Base-by-base conservation (phyloP, 139 green algal species). In the Deuterostichococcus epilithicus region DNA sequence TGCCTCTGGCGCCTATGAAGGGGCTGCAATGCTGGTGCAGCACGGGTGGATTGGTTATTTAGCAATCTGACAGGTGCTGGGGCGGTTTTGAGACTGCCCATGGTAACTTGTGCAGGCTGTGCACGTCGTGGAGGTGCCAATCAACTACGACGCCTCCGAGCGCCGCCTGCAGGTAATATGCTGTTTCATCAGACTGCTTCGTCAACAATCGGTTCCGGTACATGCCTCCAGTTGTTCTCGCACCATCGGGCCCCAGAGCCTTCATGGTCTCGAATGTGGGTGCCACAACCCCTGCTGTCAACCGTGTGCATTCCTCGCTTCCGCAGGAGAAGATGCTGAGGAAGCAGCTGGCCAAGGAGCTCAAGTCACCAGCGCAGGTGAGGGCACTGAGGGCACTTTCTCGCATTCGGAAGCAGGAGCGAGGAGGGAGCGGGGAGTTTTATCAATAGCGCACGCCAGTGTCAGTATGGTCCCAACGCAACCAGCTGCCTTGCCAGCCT, bases 91-190 rank as follows among this genome's bases (percentile, higher is more conserved):
- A n/a, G n/a, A n/a, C n/a, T n/a, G n/a, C n/a, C n/a, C n/a, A n/a
- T n/a, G n/a, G n/a, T n/a, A n/a, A n/a, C n/a, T n/a, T n/a, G n/a
- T 37, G 39, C 78, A 32, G 22, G 78, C 37, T 42, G 78, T 83
- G 20, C 78, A 83, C 52, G 15, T 83, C 1, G 36, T 83, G 13
- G 78, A 83, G 34, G 38, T 83, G 15, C 78, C 78, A 4, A 83
- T 83, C 38, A 45, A 76, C 63, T 83, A 83, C 42, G 20, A 60
- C 1, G 58, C 73, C 36, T 69, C n/a, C 18, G 72, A 52, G 10
- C 52, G 52, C 18, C 5, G 60, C 3, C 72, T 83, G 22, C 78
- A 83, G 66, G 74, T 73, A 13, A 25, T 28, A 28, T 63, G 52
- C 52, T 30, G 52, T 5, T 70, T 37, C 2, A 25, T 63, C 23